These are phyloP conservation scores for Onygena corvina DNA, from an alignment of 2,329 filamentous ascomycete species.

Conservation along the genomic window DNA sequence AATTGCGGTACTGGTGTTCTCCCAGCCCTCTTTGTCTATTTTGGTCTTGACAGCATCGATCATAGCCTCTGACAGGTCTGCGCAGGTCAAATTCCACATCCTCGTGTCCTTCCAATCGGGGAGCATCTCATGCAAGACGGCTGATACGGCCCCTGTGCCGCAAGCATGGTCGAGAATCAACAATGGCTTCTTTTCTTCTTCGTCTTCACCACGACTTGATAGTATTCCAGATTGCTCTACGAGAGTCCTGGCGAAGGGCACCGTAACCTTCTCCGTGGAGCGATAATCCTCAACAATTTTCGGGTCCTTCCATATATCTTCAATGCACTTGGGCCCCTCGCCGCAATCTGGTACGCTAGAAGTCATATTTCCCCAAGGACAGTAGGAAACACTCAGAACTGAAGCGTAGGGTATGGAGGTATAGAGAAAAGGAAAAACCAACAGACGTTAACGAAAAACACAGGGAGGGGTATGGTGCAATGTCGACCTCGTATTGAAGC, in stretches of 20 bases:
- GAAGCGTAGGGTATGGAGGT: not conserved
- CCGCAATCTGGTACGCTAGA: not conserved
- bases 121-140: slow-evolving; percentile 9
- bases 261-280: slow-evolving; percentile 10
- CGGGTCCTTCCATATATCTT: slow-evolving; percentile 11
- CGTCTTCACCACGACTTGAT: not conserved
- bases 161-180: slow-evolving; percentile 9
- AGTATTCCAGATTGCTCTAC: slow-evolving; percentile 9
- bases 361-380: not conserved
- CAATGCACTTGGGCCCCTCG: not conserved
- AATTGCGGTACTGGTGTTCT: slow-evolving; percentile 4
- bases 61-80: slow-evolving; percentile 11
- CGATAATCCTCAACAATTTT: slow-evolving; percentile 9
- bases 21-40: slow-evolving; percentile 8
- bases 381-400: not conserved
- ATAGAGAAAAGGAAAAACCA: no score
- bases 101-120: not conserved
- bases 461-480: no score
- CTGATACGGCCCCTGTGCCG: slow-evolving; percentile 9
- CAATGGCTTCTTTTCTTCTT: not conserved
- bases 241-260: slow-evolving; percentile 7
- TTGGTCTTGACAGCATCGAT: slow-evolving; percentile 7
- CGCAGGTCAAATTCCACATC: slow-evolving; percentile 8
- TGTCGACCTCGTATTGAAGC: no score
- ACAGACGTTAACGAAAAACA: no score